A percentile compares a stretch with the other conserved stretches of the same genome.
Conservation (phyloP, 371 early-diverging fungal genomes). For the Batrachochytrium dendrobatidis region DNA sequence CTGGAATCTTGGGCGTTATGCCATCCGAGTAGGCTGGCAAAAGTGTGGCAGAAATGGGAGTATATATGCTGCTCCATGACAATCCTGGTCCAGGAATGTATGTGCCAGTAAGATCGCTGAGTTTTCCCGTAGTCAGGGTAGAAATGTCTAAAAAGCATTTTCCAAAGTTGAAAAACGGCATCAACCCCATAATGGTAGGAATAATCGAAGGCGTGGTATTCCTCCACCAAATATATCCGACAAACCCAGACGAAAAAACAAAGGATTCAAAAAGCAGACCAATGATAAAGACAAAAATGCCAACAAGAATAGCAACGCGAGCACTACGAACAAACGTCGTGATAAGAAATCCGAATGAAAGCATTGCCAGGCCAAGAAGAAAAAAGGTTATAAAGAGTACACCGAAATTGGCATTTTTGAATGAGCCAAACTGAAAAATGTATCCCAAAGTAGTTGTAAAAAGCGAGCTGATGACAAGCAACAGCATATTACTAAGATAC, state of each 20-base stretch:
- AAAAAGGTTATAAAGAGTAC: conserved; percentile 54
- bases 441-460: conserved; percentile 49
- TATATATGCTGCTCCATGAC: conserved; percentile 46
- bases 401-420: conserved; percentile 49
- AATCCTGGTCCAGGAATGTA: conserved; percentile 52
- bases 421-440: conserved; percentile 51
- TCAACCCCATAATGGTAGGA: conserved; percentile 34
- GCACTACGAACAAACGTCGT: conserved; percentile 54
- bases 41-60: conserved; percentile 34
- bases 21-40: conserved; percentile 42
- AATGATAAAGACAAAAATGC: conserved; percentile 64
- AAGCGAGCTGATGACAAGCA: conserved; percentile 49
- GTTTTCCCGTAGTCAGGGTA: conserved; percentile 49
- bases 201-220: conserved; percentile 18
- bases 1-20: conserved; percentile 45
- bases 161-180: conserved; percentile 71
- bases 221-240: conserved; percentile 65
- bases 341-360: conserved; percentile 57
- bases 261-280: conserved; percentile 62
- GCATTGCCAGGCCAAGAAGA: conserved; percentile 62
- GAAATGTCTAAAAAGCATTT: conserved; percentile 60
- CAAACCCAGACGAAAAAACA: conserved; percentile 46
- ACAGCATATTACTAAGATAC: conserved; percentile 45
- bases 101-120: conserved; percentile 50
- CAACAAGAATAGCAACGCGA: conserved; percentile 49